Conservation (phyloP, 805 yeast genomes). For the Pichia paraexigua region DNA sequence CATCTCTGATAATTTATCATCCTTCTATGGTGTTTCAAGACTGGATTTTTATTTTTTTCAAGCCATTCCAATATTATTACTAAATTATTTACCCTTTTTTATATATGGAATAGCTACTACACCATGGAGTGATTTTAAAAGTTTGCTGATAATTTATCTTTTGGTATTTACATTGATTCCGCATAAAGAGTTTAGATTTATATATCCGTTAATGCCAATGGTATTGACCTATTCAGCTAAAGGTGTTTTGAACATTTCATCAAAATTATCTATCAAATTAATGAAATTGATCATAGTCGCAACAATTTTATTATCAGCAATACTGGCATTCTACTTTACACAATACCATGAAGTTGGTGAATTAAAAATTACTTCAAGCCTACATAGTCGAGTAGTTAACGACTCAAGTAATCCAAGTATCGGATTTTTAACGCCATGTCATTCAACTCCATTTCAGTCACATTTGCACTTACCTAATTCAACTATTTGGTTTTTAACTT, state of each 20-base stretch:
- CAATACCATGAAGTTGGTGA: slow-evolving; percentile 83
- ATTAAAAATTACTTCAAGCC: slow-evolving; percentile 26
- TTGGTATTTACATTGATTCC: slow-evolving; percentile 52
- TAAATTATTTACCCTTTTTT: slow-evolving; percentile 59
- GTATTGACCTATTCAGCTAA: slow-evolving; percentile 45
- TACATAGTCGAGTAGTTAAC: not conserved
- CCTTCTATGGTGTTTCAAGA: slow-evolving; percentile 79
- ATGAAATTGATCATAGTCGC: slow-evolving; percentile 6
- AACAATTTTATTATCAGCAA: slow-evolving; percentile 11
- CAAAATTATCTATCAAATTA: slow-evolving; percentile 1
- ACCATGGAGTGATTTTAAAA: slow-evolving; percentile 19
- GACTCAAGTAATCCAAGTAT: slow-evolving; percentile 29
- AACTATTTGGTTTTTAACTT: slow-evolving; percentile 70
- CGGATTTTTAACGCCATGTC: slow-evolving; percentile 92
- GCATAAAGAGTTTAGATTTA: slow-evolving; percentile 89
- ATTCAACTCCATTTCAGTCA: slow-evolving; percentile 93
- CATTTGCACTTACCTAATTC: slow-evolving; percentile 56
- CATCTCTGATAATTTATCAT: slow-evolving; percentile 60
- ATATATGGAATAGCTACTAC: slow-evolving; percentile 31
- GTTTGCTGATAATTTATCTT: slow-evolving; percentile 34
- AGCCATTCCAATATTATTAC: slow-evolving; percentile 69
- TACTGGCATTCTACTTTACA: slow-evolving; percentile 34
- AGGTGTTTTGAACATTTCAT: slow-evolving; percentile 21
- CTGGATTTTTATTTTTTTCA: slow-evolving; percentile 80
- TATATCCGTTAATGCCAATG: slow-evolving; percentile 78